Evolutionary conservation across 768 basidiomycete genomes (phyloP).

Genomic region (Cystofilobasidium macerans): DNA sequence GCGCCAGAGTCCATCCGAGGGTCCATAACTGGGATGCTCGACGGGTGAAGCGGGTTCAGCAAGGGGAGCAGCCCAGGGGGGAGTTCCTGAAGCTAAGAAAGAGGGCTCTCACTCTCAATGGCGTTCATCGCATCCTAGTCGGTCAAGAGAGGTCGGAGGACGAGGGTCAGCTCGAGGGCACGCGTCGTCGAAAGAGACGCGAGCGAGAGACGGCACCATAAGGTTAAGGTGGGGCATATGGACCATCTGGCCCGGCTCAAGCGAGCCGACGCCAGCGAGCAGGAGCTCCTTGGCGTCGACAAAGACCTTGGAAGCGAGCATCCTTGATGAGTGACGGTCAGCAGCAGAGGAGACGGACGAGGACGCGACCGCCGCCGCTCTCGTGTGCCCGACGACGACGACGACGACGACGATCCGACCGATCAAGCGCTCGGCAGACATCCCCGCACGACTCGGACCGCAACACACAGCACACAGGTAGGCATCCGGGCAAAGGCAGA

Average conservation of each 20-base stretch:
- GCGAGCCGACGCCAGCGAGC: conserved; percentile 42
- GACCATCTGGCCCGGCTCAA: conserved; percentile 54
- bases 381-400: no score
- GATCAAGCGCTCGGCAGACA: no score
- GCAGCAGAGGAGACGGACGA: no score
- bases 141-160: background rate
- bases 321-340: background rate
- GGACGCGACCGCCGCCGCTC: no score
- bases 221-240: conserved; percentile 61
- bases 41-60: conserved; percentile 23
- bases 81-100: conserved; percentile 2
- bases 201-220: conserved; percentile 34
- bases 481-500: no score
- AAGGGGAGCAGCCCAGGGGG: conserved; percentile 11
- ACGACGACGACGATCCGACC: no score
- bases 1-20: conserved; percentile 79
- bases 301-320: conserved; percentile 3
- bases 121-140: conserved; percentile 76
- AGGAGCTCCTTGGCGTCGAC: conserved; percentile 8
- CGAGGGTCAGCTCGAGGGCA: background rate
- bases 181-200: no score
- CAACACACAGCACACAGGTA: no score
- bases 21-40: conserved; percentile 81
- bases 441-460: no score
- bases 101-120: conserved; percentile 55